These are phyloP conservation scores for Catharanthus roseus DNA, from an alignment of 257 asterid species.

Conservation along the genomic window DNA sequence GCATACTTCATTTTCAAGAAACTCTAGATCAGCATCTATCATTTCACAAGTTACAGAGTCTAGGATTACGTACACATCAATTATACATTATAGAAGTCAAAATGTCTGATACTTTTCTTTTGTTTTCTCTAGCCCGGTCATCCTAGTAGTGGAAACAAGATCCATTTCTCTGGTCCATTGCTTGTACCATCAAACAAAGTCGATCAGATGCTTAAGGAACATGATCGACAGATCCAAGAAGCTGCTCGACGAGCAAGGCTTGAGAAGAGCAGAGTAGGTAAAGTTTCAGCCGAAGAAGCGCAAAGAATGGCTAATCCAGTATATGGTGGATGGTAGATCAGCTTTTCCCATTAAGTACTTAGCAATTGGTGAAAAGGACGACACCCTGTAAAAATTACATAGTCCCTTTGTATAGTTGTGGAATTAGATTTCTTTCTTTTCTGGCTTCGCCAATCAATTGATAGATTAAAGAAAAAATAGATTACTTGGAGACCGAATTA, in stretches of 20 bases:
- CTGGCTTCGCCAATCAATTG: no score
- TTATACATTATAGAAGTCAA: neutral
- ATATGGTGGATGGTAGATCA: conserved; percentile 16
- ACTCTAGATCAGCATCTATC: neutral
- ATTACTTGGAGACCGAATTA: neutral
- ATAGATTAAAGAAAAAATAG: neutral
- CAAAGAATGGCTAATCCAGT: conserved; percentile 22
- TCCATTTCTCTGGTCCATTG: conserved; percentile 75
- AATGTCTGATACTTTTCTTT: conserved; percentile 7
- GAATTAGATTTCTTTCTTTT: neutral
- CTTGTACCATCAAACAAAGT: conserved; percentile 56
- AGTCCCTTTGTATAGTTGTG: conserved; percentile 15
- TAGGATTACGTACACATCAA: neutral
- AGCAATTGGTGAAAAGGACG: neutral
- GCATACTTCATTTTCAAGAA: neutral
- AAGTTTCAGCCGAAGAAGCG: conserved; percentile 34
- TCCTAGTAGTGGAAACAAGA: conserved; percentile 38
- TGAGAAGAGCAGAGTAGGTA: conserved; percentile 43
- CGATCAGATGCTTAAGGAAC: conserved; percentile 84
- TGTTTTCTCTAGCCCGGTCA: conserved; percentile 26
- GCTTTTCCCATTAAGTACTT: conserved; percentile 1
- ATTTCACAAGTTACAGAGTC: neutral
- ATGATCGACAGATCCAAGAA: conserved; percentile 77
- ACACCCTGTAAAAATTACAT: conserved; percentile 5
- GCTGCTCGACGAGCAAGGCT: conserved; percentile 67